These are phyloP conservation scores for Fraxinus floribunda DNA, from an alignment of 305 asterid species.

Conservation along the genomic window DNA sequence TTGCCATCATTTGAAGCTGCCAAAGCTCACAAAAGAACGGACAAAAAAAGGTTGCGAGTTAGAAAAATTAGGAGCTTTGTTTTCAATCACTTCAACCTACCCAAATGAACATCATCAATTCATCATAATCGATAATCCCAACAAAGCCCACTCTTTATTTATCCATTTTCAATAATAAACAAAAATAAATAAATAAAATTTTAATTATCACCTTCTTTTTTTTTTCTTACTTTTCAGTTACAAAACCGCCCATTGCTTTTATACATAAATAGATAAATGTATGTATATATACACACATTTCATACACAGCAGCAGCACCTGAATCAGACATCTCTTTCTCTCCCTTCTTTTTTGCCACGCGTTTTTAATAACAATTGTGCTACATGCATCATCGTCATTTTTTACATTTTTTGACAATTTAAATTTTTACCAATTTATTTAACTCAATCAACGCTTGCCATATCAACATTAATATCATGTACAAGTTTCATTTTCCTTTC, in stretches of 20 bases:
- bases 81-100: slow-evolving; percentile 47
- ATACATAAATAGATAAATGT: too few relatives aligned
- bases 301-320: not conserved
- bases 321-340: not conserved
- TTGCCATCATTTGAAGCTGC: slow-evolving; percentile 40
- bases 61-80: not conserved
- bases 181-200: slow-evolving; percentile 1
- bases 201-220: slow-evolving; percentile 25
- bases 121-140: slow-evolving; percentile 36
- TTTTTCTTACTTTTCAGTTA: slow-evolving; percentile 74
- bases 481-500: too few relatives aligned
- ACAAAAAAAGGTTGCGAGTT: slow-evolving; percentile 7
- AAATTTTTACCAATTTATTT: too few relatives aligned
- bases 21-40: slow-evolving; percentile 23
- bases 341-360: slow-evolving; percentile 21
- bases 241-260: slow-evolving; percentile 51
- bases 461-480: too few relatives aligned
- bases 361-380: not conserved
- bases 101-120: slow-evolving; percentile 28
- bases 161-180: slow-evolving; percentile 32
- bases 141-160: slow-evolving; percentile 35
- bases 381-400: too few relatives aligned
- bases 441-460: too few relatives aligned
- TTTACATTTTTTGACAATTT: too few relatives aligned
- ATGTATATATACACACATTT: slow-evolving; percentile 19